Base-by-base conservation (phyloP, 1,284 basidiomycete species). In the Veloporphyrellus conicus region DNA sequence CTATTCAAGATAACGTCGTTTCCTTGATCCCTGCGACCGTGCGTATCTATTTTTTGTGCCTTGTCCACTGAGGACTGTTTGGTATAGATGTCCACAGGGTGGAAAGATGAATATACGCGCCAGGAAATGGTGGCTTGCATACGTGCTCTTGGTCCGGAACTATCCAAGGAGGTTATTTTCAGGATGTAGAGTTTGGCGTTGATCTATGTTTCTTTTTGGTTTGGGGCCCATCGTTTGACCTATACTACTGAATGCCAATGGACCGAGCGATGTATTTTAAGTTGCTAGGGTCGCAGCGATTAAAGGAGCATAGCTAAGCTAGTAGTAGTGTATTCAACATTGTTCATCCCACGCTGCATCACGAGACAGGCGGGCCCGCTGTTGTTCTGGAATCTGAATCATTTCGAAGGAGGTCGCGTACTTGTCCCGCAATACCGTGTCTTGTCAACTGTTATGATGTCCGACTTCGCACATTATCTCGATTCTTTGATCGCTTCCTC, bases 111-210 rank as follows among this genome's bases (percentile, higher is more conserved):
- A n/a, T 48, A 64, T 43, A 41, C 48, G 27, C 64, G 63, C 22
- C 36, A 50, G 28, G 63, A 62, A 41, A 60, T 68, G 31, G 52
- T 60, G 43, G 59, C 47, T 35, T 79, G 70, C 16, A 54, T 78
- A 12, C 59, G 63, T 41, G 70, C 65, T 9, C 55, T 79, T 19
- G 76, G 76, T 9, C 41, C 55, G 18, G 68, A 71, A 36, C 41
- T 78, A 36, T 62, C 72, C 32, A 67, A 50, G 54, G 69, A 59
- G 50, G 56, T 74, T 20, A 55, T 70, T 42, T 70, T 73, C 45
- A 51, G 45, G 27, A 41, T 59, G 52, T 67, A 49, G 39, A 43
- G 12, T 31, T 25, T 36, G 20, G 27, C 16, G 27, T 20, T 12
- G 11, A 7, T 33, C 12, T 10, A 14, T 31, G 29, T 31, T n/a